Evolutionary conservation across 768 basidiomycete species (phyloP), one percentile per base, ranked within the genome.

Genomic region (Agaricus sinodeliciosus): DNA sequence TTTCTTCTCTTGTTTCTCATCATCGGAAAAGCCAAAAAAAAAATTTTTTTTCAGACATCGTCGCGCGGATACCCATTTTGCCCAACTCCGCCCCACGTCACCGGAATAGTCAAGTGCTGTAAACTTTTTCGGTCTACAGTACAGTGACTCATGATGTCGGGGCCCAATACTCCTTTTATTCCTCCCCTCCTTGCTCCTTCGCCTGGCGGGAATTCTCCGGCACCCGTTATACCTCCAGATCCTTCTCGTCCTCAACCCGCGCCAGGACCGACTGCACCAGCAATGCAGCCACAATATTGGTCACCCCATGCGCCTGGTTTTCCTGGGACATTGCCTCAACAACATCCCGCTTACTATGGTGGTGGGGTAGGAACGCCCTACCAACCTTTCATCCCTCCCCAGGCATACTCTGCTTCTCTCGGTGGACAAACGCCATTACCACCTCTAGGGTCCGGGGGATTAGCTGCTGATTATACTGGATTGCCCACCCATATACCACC

Each of bases 91-190:
- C 22, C 22, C 22, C 22, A 22, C 22, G 22, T 22, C 22, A 22
- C 22, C 22, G 22, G 3, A 22, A 22, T 22, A 22, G 22, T 22
- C 22, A 3, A 22, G 22, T 22, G 22, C 22, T 22, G 22, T 22
- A 22, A n/a, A 22, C 3, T 22, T 22, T 22, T 22, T 22, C 22
- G 31, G 31, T 31, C 8, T 31, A 5, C 31, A 8, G 7, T 31
- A 31, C 8, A 31, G 31, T 11, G 11, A 31, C 31, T 8, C 8
- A 31, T 28, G 26, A 58, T 58, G 57, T 36, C 49, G 16, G 40
- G 49, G 13, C 48, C 48, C 9, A 40, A 15, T 5, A 55, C 55
- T 15, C 58, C 58, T 16, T 59, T 59, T 42, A 59, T 59, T 12
- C 58, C 58, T 15, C 58, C 58, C 11, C 54, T 59, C 18, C 49